These are phyloP conservation scores for Boletus eberwhitei DNA, from an alignment of 768 basidiomycete species.

Conservation along the genomic window DNA sequence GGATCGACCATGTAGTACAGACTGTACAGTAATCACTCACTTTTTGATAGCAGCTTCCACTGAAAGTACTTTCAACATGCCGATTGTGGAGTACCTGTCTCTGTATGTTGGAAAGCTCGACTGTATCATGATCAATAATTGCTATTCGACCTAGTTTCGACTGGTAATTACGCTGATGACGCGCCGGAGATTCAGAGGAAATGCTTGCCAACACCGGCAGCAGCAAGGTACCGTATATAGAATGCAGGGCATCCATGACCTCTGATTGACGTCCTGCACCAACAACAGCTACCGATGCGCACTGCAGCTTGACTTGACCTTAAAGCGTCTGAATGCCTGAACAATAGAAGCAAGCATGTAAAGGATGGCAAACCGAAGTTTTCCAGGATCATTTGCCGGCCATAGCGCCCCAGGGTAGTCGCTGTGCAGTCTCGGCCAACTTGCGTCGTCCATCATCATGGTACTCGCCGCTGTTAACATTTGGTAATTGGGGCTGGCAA, in stretches of 20 bases:
- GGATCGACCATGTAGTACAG: no score
- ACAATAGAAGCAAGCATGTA: not conserved
- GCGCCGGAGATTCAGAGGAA: not conserved
- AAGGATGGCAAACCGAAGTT: slow-evolving; percentile 73
- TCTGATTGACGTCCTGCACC: no score
- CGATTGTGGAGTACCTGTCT: slow-evolving; percentile 89
- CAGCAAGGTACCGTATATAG: slow-evolving; percentile 90
- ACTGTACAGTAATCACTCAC: slow-evolving; percentile 44
- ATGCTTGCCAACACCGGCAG: slow-evolving; percentile 81
- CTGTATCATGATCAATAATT: slow-evolving; percentile 84
- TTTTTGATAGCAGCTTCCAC: slow-evolving; percentile 65
- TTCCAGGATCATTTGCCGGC: slow-evolving; percentile 93
- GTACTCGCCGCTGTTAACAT: no score
- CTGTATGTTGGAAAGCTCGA: slow-evolving; percentile 88
- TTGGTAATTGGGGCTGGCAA: no score
- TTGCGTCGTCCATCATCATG: slow-evolving; percentile 9
- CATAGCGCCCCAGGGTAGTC: slow-evolving; percentile 93
- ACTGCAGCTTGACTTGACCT: slow-evolving; percentile 84
- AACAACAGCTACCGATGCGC: slow-evolving; percentile 77
- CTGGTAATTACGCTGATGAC: slow-evolving; percentile 3
- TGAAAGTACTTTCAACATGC: slow-evolving; percentile 77
- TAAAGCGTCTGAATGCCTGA: slow-evolving; percentile 4
- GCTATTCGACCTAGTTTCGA: slow-evolving; percentile 66
- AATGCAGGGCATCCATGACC: slow-evolving; percentile 95
- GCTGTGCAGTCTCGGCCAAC: slow-evolving; percentile 33